phyloP scores from a whole-genome alignment of 2,329 filamentous ascomycete genomes.

The Microdochium paspali region DNA sequence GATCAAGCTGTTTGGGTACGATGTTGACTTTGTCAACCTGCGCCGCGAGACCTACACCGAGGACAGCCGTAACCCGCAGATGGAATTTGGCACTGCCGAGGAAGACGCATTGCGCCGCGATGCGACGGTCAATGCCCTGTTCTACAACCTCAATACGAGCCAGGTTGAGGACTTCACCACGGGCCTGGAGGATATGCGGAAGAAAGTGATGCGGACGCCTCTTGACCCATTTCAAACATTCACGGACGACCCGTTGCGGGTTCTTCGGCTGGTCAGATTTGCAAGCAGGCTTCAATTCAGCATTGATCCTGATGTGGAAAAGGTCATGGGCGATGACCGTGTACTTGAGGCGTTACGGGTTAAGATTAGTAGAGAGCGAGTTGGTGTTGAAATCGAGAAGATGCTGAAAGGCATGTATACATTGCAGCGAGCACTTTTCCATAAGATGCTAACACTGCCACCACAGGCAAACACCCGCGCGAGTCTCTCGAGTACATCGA shows the following conservation, averaged over 20 bases:
- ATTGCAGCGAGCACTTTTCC: too few relatives aligned
- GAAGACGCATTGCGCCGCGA: constrained; percentile 87
- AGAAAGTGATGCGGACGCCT: constrained; percentile 71
- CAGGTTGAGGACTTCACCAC: constrained; percentile 78
- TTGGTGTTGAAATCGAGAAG: constrained; percentile 83
- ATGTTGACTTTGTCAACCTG: constrained; percentile 91
- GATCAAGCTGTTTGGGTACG: constrained; percentile 73
- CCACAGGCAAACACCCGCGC: constrained; percentile 18
- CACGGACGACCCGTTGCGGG: constrained; percentile 82
- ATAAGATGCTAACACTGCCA: constrained; percentile 2
- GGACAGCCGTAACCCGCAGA: constrained; percentile 81
- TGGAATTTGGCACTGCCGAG: constrained; percentile 87
- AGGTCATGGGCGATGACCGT: constrained; percentile 67
- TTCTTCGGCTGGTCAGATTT: constrained; percentile 82
- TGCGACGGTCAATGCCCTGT: constrained; percentile 90
- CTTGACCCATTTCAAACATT: constrained; percentile 87
- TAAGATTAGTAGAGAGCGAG: constrained; percentile 88
- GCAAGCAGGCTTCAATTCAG: constrained; percentile 73
- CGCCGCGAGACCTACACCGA: constrained; percentile 84
- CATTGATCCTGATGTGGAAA: constrained; percentile 61
- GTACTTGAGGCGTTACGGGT: constrained; percentile 70
- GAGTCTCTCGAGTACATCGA: constrained; percentile 57
- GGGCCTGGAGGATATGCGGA: constrained; percentile 66
- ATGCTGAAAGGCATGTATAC: constrained; percentile 60
- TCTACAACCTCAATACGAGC: constrained; percentile 81